Evolutionary conservation across 768 basidiomycete species (phyloP), one percentile per base, ranked within the genome.

Genomic region (Cubamyces lactineus): DNA sequence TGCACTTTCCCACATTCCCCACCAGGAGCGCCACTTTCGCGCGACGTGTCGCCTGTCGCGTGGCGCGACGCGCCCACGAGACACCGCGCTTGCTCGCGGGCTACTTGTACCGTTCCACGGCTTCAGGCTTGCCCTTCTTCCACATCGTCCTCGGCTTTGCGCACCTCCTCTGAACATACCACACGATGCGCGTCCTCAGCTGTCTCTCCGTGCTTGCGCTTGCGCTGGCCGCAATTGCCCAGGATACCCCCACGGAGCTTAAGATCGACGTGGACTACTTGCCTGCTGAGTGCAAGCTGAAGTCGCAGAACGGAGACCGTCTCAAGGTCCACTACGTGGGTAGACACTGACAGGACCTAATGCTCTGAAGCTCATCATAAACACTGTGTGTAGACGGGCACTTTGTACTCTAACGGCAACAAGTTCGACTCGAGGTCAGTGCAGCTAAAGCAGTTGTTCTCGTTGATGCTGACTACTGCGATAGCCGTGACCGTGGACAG

Each of bases 341-440:
- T 79, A n/a, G 5, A 34, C 16, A 9, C 5, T 7, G 15, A 13
- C 9, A 19, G 2, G 4, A 38, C 7, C 19, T 23, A 15, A 15
- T n/a, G 16, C 15, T 1, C 2, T 3, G 16, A 28, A 3, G 11
- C 24, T 9, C 6, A 17, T 2, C 41, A n/a, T 57, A 16, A 51
- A 8, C n/a, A 23, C 24, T 51, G 47, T 51, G 48, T 61, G 19
- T 74, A 96, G 85, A 93, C 92, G 4, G 96, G 95, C 3, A 96
- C 83, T 9, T 75, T 98, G 53, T 86, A 86, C 67, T 75, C 82
- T 11, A 86, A 80, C 53, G 94, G 94, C 8, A 82, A 82, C 61
- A 90, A 95, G 72, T 98, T 98, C 68, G 95, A 98, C 75, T 95
- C 93, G 9, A 94, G 92, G 84, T 89, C 69, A 7, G 81, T 68